These are phyloP conservation scores for Termitomyces heimii DNA, from an alignment of 768 basidiomycete species.

Conservation along the genomic window DNA sequence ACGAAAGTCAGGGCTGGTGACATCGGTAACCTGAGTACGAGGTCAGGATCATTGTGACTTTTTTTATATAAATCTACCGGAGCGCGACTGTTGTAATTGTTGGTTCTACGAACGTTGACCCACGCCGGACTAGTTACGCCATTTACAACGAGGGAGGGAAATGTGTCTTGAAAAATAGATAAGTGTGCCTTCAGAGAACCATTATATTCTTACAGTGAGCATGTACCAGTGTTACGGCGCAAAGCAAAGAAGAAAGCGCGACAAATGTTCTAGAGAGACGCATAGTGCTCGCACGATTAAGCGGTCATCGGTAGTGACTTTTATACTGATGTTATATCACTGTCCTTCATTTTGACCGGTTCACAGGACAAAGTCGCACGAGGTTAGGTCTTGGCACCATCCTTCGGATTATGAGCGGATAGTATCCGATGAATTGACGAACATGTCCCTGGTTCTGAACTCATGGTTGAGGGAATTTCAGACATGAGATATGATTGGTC, in stretches of 20 bases:
- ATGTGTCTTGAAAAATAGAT: constrained; percentile 28
- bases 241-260: constrained; percentile 3
- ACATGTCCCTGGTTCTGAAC: neutral
- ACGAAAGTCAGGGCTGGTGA: constrained; percentile 39
- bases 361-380: neutral
- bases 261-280: constrained; percentile 5
- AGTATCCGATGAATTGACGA: constrained; percentile 13
- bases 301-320: neutral
- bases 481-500: neutral
- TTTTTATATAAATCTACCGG: constrained; percentile 20
- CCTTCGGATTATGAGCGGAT: neutral
- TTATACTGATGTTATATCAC: neutral
- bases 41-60: neutral
- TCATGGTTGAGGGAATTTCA: neutral
- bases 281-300: constrained; percentile 4
- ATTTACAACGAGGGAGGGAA: constrained; percentile 35
- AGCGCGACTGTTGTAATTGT: constrained; percentile 36
- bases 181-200: neutral
- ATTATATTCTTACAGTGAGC: constrained; percentile 9
- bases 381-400: neutral
- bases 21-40: constrained; percentile 30
- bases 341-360: neutral
- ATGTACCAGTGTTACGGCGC: constrained; percentile 1
- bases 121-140: constrained; percentile 32
- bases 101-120: constrained; percentile 37